Evolutionary conservation across 805 yeast genomes (phyloP), one percentile per base, ranked within the genome.

Genomic region (Schizosaccharomyces octosporus): DNA sequence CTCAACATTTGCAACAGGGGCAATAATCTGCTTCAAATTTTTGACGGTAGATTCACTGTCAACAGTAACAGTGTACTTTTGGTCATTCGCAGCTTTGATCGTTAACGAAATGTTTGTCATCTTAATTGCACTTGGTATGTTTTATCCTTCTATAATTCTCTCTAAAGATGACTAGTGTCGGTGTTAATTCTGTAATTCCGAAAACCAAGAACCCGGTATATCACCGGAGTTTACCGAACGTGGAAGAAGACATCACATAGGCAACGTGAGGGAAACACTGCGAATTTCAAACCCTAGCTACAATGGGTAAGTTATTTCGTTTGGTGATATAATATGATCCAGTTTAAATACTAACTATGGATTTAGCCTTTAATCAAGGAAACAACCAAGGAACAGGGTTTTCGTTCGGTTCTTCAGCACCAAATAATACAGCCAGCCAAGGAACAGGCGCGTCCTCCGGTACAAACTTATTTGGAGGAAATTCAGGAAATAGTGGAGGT

Each of bases 51-150:
- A 70, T 17, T 77, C 65, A 0, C 80, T 70, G 21, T 78, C 74
- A 36, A 85, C 77, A 4, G 76, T 69, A 60, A 88, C 77, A 59
- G 82, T 81, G 74, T 83, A 83, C 72, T 86, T 87, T 72, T 82
- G 80, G 69, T 87, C 95, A 57, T 57, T 57, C 17, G 48, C 48
- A 19, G 60, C 43, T 27, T 57, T 57, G 21, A 57, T 57, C 21
- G 43, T 57, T 21, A 57, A 19, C 31, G 60, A 39, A 7, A 57
- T 41, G 45, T 19, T 39, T 17, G 48, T 36, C 60, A 57, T 57
- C 27, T 57, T 51, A 29, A 24, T 13, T 45, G 21, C 27, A 24
- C 27, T 45, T 19, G 51, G 51, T 45, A 45, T 45, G 21, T 45
- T 45, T 24, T 17, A 45, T 6, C n/a, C 51, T 45, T 45, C 51